Conservation (phyloP, 306 rosid genomes). For the Hippophae gyantsensis region DNA sequence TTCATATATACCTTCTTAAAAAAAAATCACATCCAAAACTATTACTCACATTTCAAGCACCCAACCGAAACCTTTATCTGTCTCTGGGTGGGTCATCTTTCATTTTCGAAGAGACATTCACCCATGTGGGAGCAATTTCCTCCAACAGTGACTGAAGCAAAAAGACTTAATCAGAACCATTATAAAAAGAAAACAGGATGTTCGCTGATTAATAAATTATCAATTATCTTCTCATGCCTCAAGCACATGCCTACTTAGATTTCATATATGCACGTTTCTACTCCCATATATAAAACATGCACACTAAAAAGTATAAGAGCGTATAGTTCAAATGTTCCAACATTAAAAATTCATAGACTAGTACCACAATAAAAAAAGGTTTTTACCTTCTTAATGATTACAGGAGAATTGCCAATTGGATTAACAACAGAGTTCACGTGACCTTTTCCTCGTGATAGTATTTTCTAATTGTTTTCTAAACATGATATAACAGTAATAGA, state of each 20-base stretch:
- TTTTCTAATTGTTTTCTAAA: constrained; percentile 55
- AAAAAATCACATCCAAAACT: not conserved
- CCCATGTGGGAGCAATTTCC: constrained; percentile 99
- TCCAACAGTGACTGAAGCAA: constrained; percentile 58
- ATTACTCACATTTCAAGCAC: constrained; percentile 90
- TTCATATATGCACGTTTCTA: too few relatives aligned
- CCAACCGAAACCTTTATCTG: constrained; percentile 94
- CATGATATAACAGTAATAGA: too few relatives aligned
- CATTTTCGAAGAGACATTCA: constrained; percentile 76
- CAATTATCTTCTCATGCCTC: too few relatives aligned
- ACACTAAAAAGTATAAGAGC: not conserved
- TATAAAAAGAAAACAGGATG: constrained; percentile 1
- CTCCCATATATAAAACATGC: too few relatives aligned
- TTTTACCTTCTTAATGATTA: constrained; percentile 73
- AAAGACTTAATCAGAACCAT: constrained; percentile 22
- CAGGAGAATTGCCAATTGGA: constrained; percentile 97
- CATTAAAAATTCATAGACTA: constrained; percentile 2
- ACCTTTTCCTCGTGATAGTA: constrained; percentile 67
- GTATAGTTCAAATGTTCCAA: not conserved
- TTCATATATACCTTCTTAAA: too few relatives aligned
- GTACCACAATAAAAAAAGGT: constrained; percentile 14
- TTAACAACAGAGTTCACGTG: constrained; percentile 69
- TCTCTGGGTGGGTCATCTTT: constrained; percentile 57
- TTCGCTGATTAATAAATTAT: not conserved
- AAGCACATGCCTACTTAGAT: too few relatives aligned